Percentiles rank a stretch among this genome's conserved stretches.
phyloP scores from a whole-genome alignment of 2,329 filamentous ascomycete genomes.

The Pseudocercospora fijiensis region DNA sequence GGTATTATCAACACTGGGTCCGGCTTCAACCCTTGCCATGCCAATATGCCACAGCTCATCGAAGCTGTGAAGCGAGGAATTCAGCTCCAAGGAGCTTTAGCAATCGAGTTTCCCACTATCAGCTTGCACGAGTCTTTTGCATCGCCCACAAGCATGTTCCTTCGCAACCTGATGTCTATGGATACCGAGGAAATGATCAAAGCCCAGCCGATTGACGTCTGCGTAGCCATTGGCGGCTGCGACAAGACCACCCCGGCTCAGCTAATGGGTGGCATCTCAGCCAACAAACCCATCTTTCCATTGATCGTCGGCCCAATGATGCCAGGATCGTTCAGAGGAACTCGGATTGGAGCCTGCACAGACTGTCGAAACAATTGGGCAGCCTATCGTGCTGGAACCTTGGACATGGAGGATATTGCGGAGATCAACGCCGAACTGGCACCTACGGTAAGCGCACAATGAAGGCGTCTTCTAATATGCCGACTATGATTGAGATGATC shows the following conservation, averaged over 20 bases:
- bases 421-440: slow-evolving; percentile 71
- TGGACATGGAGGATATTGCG: slow-evolving; percentile 71
- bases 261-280: slow-evolving; percentile 72
- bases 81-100: slow-evolving; percentile 64
- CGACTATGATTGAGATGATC: background rate
- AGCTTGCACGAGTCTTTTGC: slow-evolving; percentile 69
- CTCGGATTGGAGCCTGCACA: slow-evolving; percentile 69
- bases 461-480: background rate
- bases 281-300: slow-evolving; percentile 69
- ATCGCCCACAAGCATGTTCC: slow-evolving; percentile 70
- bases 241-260: slow-evolving; percentile 74
- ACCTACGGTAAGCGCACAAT: slow-evolving; percentile 57
- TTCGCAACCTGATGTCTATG: slow-evolving; percentile 75
- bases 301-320: slow-evolving; percentile 74
- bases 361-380: slow-evolving; percentile 76
- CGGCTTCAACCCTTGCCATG: slow-evolving; percentile 72
- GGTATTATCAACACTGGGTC: slow-evolving; percentile 73
- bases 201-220: slow-evolving; percentile 69
- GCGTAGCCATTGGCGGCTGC: slow-evolving; percentile 54
- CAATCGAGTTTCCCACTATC: slow-evolving; percentile 73
- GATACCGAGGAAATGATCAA: slow-evolving; percentile 77
- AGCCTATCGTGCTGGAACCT: slow-evolving; percentile 61
- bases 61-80: slow-evolving; percentile 69
- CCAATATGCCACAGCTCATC: slow-evolving; percentile 68
- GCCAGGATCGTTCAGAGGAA: slow-evolving; percentile 65